phyloP scores from a whole-genome alignment of 805 yeast genomes.

The Pichia eremophila region DNA sequence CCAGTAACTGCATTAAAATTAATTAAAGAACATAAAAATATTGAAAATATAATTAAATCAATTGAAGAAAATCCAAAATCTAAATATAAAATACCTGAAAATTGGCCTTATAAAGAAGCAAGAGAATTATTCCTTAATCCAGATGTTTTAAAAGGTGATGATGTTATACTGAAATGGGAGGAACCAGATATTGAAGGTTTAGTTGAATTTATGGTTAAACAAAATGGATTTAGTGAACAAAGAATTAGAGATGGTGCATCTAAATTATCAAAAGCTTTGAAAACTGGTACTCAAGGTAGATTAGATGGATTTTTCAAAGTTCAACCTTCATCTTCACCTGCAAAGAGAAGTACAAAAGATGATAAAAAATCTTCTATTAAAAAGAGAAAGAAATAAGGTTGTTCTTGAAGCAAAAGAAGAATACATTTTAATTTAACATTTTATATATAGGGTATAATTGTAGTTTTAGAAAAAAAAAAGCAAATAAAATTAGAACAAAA shows the following conservation, averaged over 20 bases:
- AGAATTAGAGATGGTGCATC: conserved; percentile 82
- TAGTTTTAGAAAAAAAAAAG: too few species aligned
- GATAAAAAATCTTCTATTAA: conserved; percentile 19
- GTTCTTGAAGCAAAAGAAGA: too few species aligned
- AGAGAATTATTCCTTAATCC: conserved; percentile 77
- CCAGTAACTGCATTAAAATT: conserved; percentile 89
- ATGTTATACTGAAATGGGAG: conserved; percentile 69
- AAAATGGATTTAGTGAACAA: conserved; percentile 90
- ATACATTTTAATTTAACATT: too few species aligned
- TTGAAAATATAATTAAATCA: conserved; percentile 67
- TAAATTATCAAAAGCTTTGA: conserved; percentile 73
- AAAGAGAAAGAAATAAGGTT: conserved; percentile 4
- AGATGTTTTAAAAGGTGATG: conserved; percentile 57
- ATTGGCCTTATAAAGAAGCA: conserved; percentile 90
- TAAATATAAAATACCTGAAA: conserved; percentile 81
- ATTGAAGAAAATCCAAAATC: conserved; percentile 47
- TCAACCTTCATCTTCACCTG: conserved; percentile 25
- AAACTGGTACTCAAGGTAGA: conserved; percentile 83
- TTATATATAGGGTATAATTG: too few species aligned
- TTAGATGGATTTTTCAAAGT: conserved; percentile 86
- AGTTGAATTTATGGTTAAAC: conserved; percentile 70
- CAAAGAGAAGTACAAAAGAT: conserved; percentile 28
- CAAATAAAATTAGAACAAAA: too few species aligned
- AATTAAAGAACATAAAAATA: conserved; percentile 72
- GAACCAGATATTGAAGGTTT: conserved; percentile 85